A percentile compares a stretch with the other conserved stretches of the same genome.
Evolutionary conservation across 2,329 filamentous ascomycete species (phyloP).

Genomic region (Seiridium cupressi): DNA sequence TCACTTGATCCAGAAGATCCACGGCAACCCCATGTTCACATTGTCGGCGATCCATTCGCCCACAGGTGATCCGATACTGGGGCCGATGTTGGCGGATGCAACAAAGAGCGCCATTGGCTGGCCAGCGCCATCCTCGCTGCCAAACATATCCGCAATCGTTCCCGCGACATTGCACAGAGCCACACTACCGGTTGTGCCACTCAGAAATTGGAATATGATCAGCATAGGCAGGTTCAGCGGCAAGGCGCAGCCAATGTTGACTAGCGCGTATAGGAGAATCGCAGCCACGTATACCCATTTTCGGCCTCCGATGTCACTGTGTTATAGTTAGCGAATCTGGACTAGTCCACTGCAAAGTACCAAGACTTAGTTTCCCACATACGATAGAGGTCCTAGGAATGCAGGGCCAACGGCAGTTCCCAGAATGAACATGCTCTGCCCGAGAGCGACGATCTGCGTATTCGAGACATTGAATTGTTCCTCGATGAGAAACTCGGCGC

Average conservation of each 20-base stretch:
- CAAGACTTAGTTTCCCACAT: constrained; percentile 16
- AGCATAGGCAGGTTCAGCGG: constrained; percentile 35
- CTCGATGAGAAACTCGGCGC: constrained; percentile 33
- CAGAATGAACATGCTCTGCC: constrained; percentile 40
- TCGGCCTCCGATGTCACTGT: constrained; percentile 36
- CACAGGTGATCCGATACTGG: constrained; percentile 36
- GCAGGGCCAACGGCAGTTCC: constrained; percentile 38
- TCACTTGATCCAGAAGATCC: constrained; percentile 39
- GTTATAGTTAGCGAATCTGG: not conserved
- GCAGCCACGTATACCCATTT: constrained; percentile 42
- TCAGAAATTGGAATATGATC: constrained; percentile 35
- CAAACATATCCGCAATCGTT: constrained; percentile 33
- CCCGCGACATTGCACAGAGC: constrained; percentile 33
- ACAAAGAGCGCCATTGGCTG: constrained; percentile 43
- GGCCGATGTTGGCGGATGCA: constrained; percentile 35
- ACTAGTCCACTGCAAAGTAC: not conserved
- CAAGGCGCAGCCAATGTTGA: constrained; percentile 33
- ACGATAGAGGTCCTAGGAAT: constrained; percentile 38
- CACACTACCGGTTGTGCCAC: constrained; percentile 31
- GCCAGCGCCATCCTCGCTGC: constrained; percentile 34
- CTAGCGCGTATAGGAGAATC: constrained; percentile 29
- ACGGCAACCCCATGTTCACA: constrained; percentile 31
- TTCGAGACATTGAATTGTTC: constrained; percentile 32
- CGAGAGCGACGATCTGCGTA: constrained; percentile 35
- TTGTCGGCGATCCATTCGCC: constrained; percentile 38